phyloP scores from a whole-genome alignment of 495 filamentous ascomycete genomes.

The Ramalina intermedia region DNA sequence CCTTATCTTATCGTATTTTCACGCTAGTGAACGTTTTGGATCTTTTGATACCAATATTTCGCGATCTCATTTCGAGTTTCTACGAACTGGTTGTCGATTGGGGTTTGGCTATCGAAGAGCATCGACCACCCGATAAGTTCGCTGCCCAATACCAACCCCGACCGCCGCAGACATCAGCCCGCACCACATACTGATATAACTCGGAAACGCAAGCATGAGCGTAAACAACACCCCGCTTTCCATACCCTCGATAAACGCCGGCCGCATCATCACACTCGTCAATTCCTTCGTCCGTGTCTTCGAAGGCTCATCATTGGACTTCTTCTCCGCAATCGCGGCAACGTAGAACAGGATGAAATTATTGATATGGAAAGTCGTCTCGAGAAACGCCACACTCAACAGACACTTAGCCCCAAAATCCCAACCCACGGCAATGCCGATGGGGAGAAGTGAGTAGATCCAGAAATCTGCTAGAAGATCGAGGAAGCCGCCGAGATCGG shows the following conservation, averaged over 20 bases:
- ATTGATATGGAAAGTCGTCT: constrained; percentile 22
- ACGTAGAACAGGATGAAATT: constrained; percentile 26
- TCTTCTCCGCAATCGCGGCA: constrained; percentile 18
- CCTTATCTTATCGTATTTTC: no score
- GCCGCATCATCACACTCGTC: constrained; percentile 21
- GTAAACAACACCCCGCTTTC: constrained; percentile 24
- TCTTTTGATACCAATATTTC: no score
- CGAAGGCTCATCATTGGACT: not conserved
- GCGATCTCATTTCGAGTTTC: no score
- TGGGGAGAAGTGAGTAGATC: constrained; percentile 21
- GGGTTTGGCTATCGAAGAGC: not conserved
- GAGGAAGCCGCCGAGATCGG: constrained; percentile 22
- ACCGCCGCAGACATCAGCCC: constrained; percentile 16
- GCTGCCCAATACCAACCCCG: constrained; percentile 14
- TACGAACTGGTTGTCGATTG: no score
- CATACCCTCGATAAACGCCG: constrained; percentile 22
- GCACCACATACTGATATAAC: constrained; percentile 2
- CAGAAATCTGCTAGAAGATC: constrained; percentile 22
- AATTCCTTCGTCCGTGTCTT: constrained; percentile 18
- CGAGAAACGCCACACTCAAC: constrained; percentile 15
- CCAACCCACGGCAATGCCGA: constrained; percentile 6
- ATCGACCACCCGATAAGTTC: constrained; percentile 5
- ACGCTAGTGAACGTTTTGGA: no score
- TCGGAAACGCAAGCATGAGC: constrained; percentile 18
- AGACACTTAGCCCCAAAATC: constrained; percentile 1